These are phyloP conservation scores for Penicillium herquei DNA, from an alignment of 495 filamentous ascomycete genomes.

Conservation along the genomic window DNA sequence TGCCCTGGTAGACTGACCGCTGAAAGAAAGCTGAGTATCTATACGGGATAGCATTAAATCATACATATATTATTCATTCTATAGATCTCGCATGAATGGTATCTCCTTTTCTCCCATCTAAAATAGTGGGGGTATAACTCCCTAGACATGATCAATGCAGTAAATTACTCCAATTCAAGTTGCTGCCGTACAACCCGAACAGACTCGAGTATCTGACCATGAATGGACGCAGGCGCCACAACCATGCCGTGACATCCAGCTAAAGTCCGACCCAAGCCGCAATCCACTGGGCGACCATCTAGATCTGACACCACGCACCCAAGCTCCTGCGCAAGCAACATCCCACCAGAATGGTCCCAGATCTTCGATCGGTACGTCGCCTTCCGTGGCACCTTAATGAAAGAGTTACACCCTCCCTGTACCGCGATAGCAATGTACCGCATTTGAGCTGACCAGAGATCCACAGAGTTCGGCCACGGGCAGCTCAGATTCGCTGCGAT, in stretches of 20 bases:
- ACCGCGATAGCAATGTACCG: slow-evolving; percentile 62
- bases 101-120: neutral
- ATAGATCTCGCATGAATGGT: neutral
- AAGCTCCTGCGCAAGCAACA: slow-evolving; percentile 64
- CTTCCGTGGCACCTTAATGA: slow-evolving; percentile 60
- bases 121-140: neutral
- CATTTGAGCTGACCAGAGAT: slow-evolving; percentile 63
- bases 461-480: slow-evolving; percentile 47
- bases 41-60: neutral
- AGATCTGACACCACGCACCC: slow-evolving; percentile 65
- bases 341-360: slow-evolving; percentile 72
- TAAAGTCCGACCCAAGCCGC: slow-evolving; percentile 39
- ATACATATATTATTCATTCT: neutral
- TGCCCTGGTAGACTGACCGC: neutral
- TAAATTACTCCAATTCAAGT: neutral
- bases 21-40: slow-evolving; percentile 1
- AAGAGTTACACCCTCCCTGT: slow-evolving; percentile 54
- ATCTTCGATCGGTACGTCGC: slow-evolving; percentile 55
- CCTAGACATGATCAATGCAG: neutral
- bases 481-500: slow-evolving; percentile 49
- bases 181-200: slow-evolving; percentile 23
- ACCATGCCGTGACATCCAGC: slow-evolving; percentile 44
- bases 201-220: slow-evolving; percentile 36
- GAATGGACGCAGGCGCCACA: slow-evolving; percentile 40
- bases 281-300: slow-evolving; percentile 44